Percentiles rank a stretch among this genome's conserved stretches.
phyloP scores from a whole-genome alignment of 2,329 filamentous ascomycete species.

The Penicillium brasilianum region DNA sequence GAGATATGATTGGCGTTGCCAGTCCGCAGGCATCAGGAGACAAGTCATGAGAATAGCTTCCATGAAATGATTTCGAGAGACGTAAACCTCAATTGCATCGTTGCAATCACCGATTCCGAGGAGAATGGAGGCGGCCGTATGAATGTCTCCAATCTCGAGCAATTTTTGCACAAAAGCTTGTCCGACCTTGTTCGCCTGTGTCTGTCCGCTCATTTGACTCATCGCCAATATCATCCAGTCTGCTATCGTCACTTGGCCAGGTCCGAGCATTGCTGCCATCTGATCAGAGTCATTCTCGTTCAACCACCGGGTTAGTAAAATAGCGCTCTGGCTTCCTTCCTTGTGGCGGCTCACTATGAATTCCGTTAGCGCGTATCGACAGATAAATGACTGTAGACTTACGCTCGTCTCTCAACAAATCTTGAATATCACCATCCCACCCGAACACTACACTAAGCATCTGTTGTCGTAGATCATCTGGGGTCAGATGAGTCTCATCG shows the following conservation, averaged over 20 bases:
- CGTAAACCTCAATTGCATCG: constrained; percentile 94
- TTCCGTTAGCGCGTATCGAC: constrained; percentile 21
- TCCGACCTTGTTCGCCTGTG: constrained; percentile 86
- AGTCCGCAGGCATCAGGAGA: constrained; percentile 79
- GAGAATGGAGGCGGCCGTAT: constrained; percentile 90
- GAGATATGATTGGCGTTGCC: constrained; percentile 86
- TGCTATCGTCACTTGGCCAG: constrained; percentile 85
- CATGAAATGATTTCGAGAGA: constrained; percentile 89
- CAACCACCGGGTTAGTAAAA: constrained; percentile 90
- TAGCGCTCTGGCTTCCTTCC: constrained; percentile 73
- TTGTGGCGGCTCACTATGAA: constrained; percentile 68
- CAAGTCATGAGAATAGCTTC: constrained; percentile 90
- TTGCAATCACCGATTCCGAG: constrained; percentile 90
- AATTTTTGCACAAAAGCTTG: constrained; percentile 89
- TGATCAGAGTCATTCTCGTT: constrained; percentile 82
- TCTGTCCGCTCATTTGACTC: constrained; percentile 78
- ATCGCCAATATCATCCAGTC: constrained; percentile 98
- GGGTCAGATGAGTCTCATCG: constrained; percentile 65
- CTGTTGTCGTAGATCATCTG: constrained; percentile 80
- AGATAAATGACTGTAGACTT: constrained; percentile 34
- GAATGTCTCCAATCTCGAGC: constrained; percentile 85
- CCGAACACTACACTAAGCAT: constrained; percentile 96
- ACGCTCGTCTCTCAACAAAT: constrained; percentile 81
- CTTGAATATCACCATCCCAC: constrained; percentile 84
- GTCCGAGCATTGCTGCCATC: constrained; percentile 74